phyloP scores from a whole-genome alignment of 2,329 filamentous ascomycete genomes.

The Neopestalotiopsis rosae region DNA sequence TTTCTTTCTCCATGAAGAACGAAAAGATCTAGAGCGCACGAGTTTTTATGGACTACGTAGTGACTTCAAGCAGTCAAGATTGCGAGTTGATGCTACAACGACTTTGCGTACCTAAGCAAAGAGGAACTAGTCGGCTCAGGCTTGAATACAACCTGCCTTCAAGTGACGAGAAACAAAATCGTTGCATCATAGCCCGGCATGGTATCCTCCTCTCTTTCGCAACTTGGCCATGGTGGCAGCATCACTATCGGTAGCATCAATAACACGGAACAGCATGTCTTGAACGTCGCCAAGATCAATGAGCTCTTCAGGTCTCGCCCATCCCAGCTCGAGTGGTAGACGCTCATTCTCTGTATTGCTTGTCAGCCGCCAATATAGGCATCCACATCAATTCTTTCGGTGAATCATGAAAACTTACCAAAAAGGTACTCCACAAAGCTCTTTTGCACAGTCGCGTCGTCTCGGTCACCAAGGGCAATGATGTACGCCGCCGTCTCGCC shows the following conservation, averaged over 20 bases:
- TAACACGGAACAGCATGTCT: constrained; percentile 3
- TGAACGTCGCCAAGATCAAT: neutral
- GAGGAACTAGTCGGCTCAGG: too few relatives aligned
- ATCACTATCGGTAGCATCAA: constrained; percentile 5
- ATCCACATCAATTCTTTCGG: neutral
- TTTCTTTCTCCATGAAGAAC: too few relatives aligned
- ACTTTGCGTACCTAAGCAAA: too few relatives aligned
- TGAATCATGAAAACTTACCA: neutral
- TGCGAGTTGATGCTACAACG: too few relatives aligned
- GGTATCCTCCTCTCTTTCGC: neutral
- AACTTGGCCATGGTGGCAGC: neutral
- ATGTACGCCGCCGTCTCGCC: constrained; percentile 7
- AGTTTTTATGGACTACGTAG: too few relatives aligned
- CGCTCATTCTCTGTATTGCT: constrained; percentile 6
- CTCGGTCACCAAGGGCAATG: constrained; percentile 4
- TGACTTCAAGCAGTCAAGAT: too few relatives aligned
- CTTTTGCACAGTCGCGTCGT: constrained; percentile 4
- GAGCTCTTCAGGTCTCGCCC: neutral
- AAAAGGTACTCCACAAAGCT: constrained; percentile 9
- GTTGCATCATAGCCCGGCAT: neutral
- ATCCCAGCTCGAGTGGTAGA: constrained; percentile 10
- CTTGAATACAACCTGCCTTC: neutral
- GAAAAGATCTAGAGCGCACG: too few relatives aligned
- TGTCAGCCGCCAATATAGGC: neutral
- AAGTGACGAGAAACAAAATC: neutral